phyloP scores from a whole-genome alignment of 2,329 filamentous ascomycete genomes.

The Dryadomyces quercivorus region DNA sequence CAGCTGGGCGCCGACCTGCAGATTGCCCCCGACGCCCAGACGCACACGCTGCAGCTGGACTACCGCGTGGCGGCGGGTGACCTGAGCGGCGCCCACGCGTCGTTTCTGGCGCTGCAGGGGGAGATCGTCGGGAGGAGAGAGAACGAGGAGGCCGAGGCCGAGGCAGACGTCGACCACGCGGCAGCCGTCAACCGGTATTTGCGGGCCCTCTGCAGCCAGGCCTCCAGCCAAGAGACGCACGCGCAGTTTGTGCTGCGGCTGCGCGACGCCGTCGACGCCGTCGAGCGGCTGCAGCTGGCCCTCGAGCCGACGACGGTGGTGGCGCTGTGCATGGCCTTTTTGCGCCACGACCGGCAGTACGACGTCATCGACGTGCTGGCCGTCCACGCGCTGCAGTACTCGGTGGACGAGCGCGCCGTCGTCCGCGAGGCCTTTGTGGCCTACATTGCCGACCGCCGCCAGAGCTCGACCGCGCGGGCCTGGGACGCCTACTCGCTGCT shows the following conservation, averaged over 20 bases:
- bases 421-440: slow-evolving; percentile 55
- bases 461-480: slow-evolving; percentile 48
- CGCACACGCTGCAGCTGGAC: slow-evolving; percentile 62
- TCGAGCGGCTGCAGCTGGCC: slow-evolving; percentile 56
- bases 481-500: slow-evolving; percentile 58
- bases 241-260: slow-evolving; percentile 46
- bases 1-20: slow-evolving; percentile 51
- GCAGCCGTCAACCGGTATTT: slow-evolving; percentile 55
- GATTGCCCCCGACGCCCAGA: slow-evolving; percentile 55
- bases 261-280: slow-evolving; percentile 57
- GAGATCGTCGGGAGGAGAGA: slow-evolving; percentile 25
- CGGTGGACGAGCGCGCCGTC: slow-evolving; percentile 52
- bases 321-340: slow-evolving; percentile 58
- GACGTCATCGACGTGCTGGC: slow-evolving; percentile 77
- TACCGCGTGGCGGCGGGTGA: slow-evolving; percentile 65
- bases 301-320: slow-evolving; percentile 66
- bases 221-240: slow-evolving; percentile 13
- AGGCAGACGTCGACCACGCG: slow-evolving; percentile 15
- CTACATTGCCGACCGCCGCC: slow-evolving; percentile 50
- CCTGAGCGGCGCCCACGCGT: slow-evolving; percentile 53
- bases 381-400: slow-evolving; percentile 58
- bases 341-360: slow-evolving; percentile 62
- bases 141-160: slow-evolving; percentile 44
- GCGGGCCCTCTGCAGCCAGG: slow-evolving; percentile 44
- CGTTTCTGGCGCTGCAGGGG: slow-evolving; percentile 51